Evolutionary conservation across 495 filamentous ascomycete genomes (phyloP), one percentile per base, ranked within the genome.

Genomic region (Lasiosphaeria hispida): DNA sequence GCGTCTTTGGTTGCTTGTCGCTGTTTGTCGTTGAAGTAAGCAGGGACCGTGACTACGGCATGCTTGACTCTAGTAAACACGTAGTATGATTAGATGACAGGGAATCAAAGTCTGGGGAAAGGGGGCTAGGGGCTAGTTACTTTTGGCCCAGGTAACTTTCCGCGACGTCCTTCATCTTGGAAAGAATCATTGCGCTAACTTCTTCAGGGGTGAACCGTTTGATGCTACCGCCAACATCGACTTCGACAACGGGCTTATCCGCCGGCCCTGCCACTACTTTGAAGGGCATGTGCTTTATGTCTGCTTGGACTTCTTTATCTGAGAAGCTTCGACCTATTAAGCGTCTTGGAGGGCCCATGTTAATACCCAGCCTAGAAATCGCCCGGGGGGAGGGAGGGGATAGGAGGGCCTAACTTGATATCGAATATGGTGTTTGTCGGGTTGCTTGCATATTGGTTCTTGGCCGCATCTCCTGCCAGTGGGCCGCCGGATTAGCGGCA

Each of bases 391-490:
- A 53, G 23, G 35, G 4, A 33, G 30, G 8, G 19, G 9, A 23
- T 8, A 11, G 47, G 48, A 39, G 9, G 36, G 18, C 54, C 64
- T 48, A 17, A 65, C 85, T 98, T 98, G 74, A 95, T 90, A 72
- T 98, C 94, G 81, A 97, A 98, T 72, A 98, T 83, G 53, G 95
- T 98, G 82, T 97, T 97, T 63, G 77, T 73, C 18, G 95, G 95
- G 85, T 98, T 98, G 88, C 95, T 96, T 59, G 94, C 92, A 69
- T 92, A 92, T 80, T 97, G 95, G 78, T 97, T 97, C 86, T 98
- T 98, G 47, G 94, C 94, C 59, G 94, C 93, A 81, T 98, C 94
- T 76, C 94, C 94, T 63, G 40, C 0, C 23, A 5, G 23, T 39
- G 5, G 10, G 18, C 14, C 33, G 53, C 38, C 9, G 45, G 18